These are phyloP conservation scores for Suillus luteus DNA, from an alignment of 768 basidiomycete species.

Conservation along the genomic window DNA sequence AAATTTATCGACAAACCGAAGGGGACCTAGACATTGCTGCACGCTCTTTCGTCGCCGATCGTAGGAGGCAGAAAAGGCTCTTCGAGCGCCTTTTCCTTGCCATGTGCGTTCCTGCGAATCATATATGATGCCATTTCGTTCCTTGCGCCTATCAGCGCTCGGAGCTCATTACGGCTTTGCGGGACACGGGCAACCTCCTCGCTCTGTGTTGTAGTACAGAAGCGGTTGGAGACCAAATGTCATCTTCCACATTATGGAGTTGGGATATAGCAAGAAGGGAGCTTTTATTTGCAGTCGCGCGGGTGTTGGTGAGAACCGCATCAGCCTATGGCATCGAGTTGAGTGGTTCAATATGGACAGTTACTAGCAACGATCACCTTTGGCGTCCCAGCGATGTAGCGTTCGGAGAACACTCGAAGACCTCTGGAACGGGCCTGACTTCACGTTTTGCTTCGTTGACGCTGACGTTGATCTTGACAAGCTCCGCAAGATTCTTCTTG, in stretches of 20 bases:
- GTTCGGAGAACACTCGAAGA: conserved; percentile 60
- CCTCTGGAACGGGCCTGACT: conserved; percentile 63
- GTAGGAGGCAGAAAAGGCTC: conserved; percentile 82
- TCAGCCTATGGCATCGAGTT: conserved; percentile 44
- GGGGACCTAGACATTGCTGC: conserved; percentile 94
- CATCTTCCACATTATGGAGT: conserved; percentile 90
- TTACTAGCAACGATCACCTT: conserved; percentile 46
- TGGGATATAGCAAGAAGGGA: conserved; percentile 71
- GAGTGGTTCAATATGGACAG: conserved; percentile 4
- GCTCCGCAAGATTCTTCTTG: conserved; percentile 53
- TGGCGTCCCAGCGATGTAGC: conserved; percentile 64
- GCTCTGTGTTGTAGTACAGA: conserved; percentile 91
- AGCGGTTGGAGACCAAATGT: conserved; percentile 95
- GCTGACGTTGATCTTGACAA: conserved; percentile 58
- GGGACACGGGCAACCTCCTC: conserved; percentile 86
- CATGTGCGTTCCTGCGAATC: conserved; percentile 47
- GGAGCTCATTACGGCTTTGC: conserved; percentile 76
- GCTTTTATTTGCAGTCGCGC: conserved; percentile 47
- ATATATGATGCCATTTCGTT: conserved; percentile 86
- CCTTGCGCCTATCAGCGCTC: conserved; percentile 76
- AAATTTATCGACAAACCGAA: conserved; percentile 88
- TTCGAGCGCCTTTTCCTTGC: conserved; percentile 20
- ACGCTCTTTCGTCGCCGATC: conserved; percentile 78
- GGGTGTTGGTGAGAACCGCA: conserved; percentile 69
- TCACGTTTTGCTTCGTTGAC: conserved; percentile 70